Evolutionary conservation across 2,329 filamentous ascomycete species (phyloP).

Genomic region (Sclerotinia spermophila): DNA sequence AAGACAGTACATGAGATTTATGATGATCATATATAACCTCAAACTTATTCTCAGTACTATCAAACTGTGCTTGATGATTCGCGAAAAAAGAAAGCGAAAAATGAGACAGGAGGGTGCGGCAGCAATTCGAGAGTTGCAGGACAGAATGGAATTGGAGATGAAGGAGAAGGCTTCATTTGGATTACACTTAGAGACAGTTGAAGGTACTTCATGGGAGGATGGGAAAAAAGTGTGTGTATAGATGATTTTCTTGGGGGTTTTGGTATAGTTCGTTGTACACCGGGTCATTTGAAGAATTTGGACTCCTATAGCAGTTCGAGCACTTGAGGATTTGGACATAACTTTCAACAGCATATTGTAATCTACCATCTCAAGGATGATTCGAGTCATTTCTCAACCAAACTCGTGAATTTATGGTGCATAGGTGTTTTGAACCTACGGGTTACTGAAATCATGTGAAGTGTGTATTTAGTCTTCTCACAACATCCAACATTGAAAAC

Average conservation of each 20-base stretch:
- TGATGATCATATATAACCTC: neutral
- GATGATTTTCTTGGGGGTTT: too few relatives aligned
- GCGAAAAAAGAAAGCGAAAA: neutral
- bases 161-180: neutral
- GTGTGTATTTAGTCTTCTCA: neutral
- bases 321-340: neutral
- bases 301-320: neutral
- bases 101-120: neutral
- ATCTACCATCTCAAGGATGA: fast-evolving
- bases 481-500: neutral
- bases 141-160: neutral
- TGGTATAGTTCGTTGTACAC: neutral
- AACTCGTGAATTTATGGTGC: neutral
- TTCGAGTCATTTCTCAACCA: neutral
- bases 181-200: too few relatives aligned
- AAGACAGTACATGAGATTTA: too few relatives aligned
- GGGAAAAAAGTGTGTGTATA: too few relatives aligned
- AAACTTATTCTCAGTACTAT: neutral
- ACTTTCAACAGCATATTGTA: neutral
- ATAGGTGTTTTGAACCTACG: neutral
- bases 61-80: neutral
- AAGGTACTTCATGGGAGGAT: neutral
- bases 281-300: fast-evolving
- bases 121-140: neutral
- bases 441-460: neutral